Evolutionary conservation across 768 basidiomycete genomes (phyloP).

Genomic region (Suillus tomentosus): DNA sequence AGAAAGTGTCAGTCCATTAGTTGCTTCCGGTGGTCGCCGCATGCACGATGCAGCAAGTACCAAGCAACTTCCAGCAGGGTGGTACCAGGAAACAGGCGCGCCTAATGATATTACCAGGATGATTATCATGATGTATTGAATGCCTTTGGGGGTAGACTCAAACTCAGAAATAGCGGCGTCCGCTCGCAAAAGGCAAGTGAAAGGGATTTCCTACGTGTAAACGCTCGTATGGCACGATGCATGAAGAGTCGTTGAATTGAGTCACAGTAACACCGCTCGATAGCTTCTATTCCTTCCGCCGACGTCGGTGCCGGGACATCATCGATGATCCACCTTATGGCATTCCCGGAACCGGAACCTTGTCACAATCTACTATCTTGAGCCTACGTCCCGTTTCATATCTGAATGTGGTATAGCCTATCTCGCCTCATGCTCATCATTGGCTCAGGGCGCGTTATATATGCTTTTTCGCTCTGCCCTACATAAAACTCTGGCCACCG

Average conservation of each 20-base stretch:
- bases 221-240: not conserved
- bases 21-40: not conserved
- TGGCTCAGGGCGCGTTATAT: not conserved
- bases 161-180: not conserved
- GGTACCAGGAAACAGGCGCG: not conserved
- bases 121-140: not conserved
- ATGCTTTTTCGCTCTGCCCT: not conserved
- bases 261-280: not conserved
- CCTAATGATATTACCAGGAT: not conserved
- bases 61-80: not conserved
- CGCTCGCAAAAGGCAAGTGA: not conserved
- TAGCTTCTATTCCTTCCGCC: conserved; percentile 1
- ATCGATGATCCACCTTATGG: conserved; percentile 5
- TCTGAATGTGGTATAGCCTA: not conserved
- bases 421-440: not conserved
- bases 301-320: conserved; percentile 5
- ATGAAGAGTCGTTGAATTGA: no score
- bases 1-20: not conserved
- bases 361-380: conserved; percentile 2
- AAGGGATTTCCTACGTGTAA: not conserved
- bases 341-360: not conserved
- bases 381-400: conserved; percentile 4
- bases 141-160: not conserved
- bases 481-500: not conserved
- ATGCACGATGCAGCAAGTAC: not conserved